phyloP scores from a whole-genome alignment of 78 protist species.

The Dictyostelium firmibasis region DNA sequence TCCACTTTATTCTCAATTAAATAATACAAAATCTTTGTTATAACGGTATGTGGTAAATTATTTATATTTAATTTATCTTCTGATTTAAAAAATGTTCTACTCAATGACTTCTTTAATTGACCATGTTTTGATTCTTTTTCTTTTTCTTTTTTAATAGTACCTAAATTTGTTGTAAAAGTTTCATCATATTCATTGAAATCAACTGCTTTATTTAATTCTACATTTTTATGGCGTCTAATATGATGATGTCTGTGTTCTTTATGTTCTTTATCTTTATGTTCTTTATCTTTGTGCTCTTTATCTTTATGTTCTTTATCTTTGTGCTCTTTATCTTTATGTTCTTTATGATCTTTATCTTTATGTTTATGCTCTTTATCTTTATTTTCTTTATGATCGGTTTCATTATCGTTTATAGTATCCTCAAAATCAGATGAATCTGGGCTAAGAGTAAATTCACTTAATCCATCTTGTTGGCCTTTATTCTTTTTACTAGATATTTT shows the following conservation, averaged over 20 bases:
- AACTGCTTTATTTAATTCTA: background rate
- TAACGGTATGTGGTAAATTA: slow-evolving; percentile 48
- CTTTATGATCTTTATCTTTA: background rate
- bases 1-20: slow-evolving; percentile 25
- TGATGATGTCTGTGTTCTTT: background rate
- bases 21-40: slow-evolving; percentile 12
- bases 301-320: background rate
- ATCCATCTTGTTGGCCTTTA: background rate
- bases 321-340: background rate
- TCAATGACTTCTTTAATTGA: background rate
- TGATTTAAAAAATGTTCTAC: background rate
- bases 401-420: background rate
- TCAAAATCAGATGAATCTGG: background rate
- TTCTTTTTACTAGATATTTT: slow-evolving; percentile 17
- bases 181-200: background rate
- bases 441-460: background rate
- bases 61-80: background rate
- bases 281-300: background rate
- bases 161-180: background rate
- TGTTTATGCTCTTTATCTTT: too few species aligned
- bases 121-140: background rate
- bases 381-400: background rate
- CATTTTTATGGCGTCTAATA: background rate
- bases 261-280: background rate
- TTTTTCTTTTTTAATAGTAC: background rate